These are phyloP conservation scores for Cutaneotrichosporon spelunceum DNA, from an alignment of 1,284 basidiomycete genomes.

Conservation along the genomic window DNA sequence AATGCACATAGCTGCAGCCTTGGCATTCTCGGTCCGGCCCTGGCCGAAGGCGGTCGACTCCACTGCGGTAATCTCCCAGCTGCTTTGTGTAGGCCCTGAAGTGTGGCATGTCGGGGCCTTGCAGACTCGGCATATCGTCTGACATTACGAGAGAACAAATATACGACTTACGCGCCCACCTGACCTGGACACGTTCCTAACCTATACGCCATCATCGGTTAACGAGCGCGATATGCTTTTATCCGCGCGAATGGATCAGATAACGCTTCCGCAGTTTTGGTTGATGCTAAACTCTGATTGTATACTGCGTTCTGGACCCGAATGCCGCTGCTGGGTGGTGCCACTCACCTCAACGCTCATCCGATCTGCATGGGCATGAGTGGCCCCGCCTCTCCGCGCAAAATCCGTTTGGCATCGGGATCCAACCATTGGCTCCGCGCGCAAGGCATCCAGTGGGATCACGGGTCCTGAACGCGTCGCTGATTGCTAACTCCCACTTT, in stretches of 20 bases:
- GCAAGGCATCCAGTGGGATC: neutral
- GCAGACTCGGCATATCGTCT: no score
- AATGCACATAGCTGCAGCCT: neutral
- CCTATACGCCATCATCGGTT: no score
- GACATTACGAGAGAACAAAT: neutral
- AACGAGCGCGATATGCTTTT: no score
- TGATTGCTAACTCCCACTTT: neutral
- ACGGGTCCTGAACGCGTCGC: neutral
- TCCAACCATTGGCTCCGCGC: no score
- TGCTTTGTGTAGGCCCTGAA: neutral
- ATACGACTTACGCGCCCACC: neutral
- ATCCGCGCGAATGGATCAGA: no score
- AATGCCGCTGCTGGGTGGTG: no score
- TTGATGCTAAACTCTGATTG: neutral
- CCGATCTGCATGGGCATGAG: no score
- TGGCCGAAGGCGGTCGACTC: no score
- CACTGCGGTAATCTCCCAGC: neutral
- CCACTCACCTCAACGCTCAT: no score
- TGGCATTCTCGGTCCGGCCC: neutral
- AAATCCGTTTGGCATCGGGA: no score
- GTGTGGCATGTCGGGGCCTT: neutral
- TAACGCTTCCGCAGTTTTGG: neutral
- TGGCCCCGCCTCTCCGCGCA: no score
- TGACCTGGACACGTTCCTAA: neutral
- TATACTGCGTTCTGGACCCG: no score